Evolutionary conservation across 2,329 filamentous ascomycete species (phyloP).

Genomic region (Myriosclerotinia duriaeana): DNA sequence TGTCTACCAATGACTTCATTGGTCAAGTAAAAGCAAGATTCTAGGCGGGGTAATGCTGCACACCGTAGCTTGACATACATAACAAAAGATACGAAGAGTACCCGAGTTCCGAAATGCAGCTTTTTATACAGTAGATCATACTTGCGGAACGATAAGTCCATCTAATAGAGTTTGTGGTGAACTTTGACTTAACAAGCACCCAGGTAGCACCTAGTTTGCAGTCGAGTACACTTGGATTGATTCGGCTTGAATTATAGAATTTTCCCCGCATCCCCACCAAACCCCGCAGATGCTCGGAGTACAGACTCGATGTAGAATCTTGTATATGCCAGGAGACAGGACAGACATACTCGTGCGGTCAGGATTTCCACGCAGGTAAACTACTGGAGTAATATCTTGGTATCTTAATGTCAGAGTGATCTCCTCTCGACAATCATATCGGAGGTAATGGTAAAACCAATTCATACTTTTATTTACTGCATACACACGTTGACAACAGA

Average conservation of each 20-base stretch:
- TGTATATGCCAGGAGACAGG: background rate
- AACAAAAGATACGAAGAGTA: slow-evolving; percentile 1
- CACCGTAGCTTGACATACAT: background rate
- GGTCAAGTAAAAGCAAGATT: slow-evolving; percentile 11
- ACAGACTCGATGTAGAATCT: slow-evolving; percentile 3
- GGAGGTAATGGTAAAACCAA: background rate
- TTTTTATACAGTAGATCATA: background rate
- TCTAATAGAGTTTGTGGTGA: background rate
- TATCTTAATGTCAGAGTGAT: too few species aligned
- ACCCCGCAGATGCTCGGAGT: slow-evolving; percentile 11
- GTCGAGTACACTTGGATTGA: background rate
- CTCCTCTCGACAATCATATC: background rate
- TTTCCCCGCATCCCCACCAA: slow-evolving; percentile 12
- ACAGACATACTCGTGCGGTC: background rate
- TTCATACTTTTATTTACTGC: background rate
- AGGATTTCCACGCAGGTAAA: too few species aligned
- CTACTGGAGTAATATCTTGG: too few species aligned
- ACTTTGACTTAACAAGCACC: background rate
- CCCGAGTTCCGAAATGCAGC: background rate
- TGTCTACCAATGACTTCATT: slow-evolving; percentile 13
- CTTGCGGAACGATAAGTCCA: background rate
- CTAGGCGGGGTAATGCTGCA: slow-evolving; percentile 15
- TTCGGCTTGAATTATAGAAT: background rate
- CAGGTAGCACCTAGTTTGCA: background rate
- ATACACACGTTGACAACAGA: background rate